These are phyloP conservation scores for Guyanaporus albipodus DNA, from an alignment of 768 basidiomycete species.

Conservation along the genomic window DNA sequence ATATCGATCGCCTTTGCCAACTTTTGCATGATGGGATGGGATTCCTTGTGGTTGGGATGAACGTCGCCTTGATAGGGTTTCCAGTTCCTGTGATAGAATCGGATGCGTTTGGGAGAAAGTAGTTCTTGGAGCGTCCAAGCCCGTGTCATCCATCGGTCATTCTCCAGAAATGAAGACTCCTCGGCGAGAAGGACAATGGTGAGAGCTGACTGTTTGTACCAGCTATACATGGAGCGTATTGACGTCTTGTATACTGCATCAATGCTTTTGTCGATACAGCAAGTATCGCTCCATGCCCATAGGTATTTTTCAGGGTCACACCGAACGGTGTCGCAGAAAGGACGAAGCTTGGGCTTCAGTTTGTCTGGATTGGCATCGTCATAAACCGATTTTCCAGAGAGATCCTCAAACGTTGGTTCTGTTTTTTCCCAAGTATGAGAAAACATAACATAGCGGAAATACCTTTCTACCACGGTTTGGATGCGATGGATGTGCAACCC, in stretches of 20 bases:
- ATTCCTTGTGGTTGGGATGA: not conserved
- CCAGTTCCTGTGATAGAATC: not conserved
- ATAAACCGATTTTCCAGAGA: not conserved
- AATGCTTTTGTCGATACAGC: not conserved
- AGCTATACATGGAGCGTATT: constrained; percentile 4
- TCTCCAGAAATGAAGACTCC: not conserved
- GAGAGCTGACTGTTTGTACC: constrained; percentile 1
- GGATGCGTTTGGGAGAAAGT: not conserved
- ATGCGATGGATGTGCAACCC: not conserved
- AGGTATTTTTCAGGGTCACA: not conserved
- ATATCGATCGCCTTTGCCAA: not conserved
- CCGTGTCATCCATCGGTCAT: not conserved
- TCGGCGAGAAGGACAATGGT: not conserved
- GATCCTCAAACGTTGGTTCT: constrained; percentile 1
- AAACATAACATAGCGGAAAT: constrained; percentile 6
- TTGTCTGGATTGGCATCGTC: not conserved
- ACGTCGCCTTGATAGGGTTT: not conserved
- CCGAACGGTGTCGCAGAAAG: not conserved
- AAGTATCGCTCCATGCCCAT: constrained; percentile 3
- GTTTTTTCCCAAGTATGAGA: constrained; percentile 5
- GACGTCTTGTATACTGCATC: not conserved
- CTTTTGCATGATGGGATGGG: not conserved
- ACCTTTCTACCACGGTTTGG: not conserved
- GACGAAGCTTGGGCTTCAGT: not conserved
- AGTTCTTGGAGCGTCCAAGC: constrained; percentile 7